Percentiles rank a stretch among this genome's conserved stretches.
Evolutionary conservation across 1,284 basidiomycete species (phyloP).

Genomic region (Polyporus tsugae): DNA sequence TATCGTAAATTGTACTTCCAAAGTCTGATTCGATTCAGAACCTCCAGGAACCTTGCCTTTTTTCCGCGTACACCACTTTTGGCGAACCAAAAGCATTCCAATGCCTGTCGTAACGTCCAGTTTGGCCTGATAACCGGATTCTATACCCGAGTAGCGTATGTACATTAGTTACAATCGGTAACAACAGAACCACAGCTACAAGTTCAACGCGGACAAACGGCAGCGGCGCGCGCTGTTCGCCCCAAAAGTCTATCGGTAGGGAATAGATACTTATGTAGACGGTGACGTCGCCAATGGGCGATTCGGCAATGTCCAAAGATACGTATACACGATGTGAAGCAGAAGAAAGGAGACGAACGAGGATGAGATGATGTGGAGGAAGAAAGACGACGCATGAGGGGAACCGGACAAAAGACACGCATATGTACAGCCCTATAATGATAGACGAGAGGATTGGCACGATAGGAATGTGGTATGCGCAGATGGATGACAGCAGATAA

Average conservation of each 20-base stretch:
- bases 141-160: slow-evolving; percentile 20
- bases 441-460: slow-evolving; percentile 6
- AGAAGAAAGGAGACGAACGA: neutral
- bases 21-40: too few species aligned
- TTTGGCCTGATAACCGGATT: neutral
- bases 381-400: neutral
- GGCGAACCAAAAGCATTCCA: too few species aligned
- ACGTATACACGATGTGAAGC: neutral
- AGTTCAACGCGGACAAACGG: slow-evolving; percentile 18
- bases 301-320: neutral
- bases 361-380: slow-evolving; percentile 5
- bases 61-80: too few species aligned
- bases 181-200: slow-evolving; percentile 23
- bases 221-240: neutral
- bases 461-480: slow-evolving; percentile 14
- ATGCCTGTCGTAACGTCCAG: too few species aligned
- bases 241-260: neutral
- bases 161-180: slow-evolving; percentile 17
- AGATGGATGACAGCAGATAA: neutral
- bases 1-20: too few species aligned
- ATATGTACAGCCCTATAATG: slow-evolving; percentile 25
- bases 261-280: neutral
- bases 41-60: too few species aligned
- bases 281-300: neutral
- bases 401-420: slow-evolving; percentile 8